phyloP scores from a whole-genome alignment of 2,329 filamentous ascomycete species.

The Aspergillus aculeatus region DNA sequence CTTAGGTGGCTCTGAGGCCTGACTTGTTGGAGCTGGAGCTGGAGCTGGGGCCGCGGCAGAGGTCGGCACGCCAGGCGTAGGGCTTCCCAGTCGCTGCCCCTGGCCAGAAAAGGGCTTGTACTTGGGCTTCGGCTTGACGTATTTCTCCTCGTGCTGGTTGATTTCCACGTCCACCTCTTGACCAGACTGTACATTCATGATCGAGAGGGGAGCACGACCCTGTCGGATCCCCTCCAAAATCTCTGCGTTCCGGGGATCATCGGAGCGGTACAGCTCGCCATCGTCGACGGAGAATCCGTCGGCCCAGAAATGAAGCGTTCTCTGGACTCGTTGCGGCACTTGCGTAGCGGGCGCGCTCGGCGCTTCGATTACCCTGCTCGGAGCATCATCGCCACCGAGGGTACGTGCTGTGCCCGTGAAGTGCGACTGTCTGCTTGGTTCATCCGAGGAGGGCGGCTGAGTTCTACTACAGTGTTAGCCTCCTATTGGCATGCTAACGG shows the following conservation, averaged over 20 bases:
- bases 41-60: conserved; percentile 33
- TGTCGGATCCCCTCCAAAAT: conserved; percentile 63
- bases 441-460: conserved; percentile 39
- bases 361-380: conserved; percentile 57
- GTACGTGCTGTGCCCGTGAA: conserved; percentile 64
- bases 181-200: conserved; percentile 61
- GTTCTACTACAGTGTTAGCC: conserved; percentile 24
- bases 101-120: conserved; percentile 62
- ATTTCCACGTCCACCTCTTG: conserved; percentile 66
- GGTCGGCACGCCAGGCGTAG: conserved; percentile 54
- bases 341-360: conserved; percentile 45
- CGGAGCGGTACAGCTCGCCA: conserved; percentile 61
- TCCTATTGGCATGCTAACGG: neutral
- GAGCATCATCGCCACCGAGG: conserved; percentile 64
- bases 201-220: conserved; percentile 61
- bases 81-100: conserved; percentile 63
- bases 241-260: conserved; percentile 61
- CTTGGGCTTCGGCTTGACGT: conserved; percentile 61
- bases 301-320: conserved; percentile 63
- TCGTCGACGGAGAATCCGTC: conserved; percentile 68
- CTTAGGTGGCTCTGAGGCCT: conserved; percentile 32
- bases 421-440: conserved; percentile 44
- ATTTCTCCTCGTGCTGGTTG: conserved; percentile 63
- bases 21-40: conserved; percentile 23
- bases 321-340: conserved; percentile 52